Conservation (phyloP, 495 filamentous ascomycete species). For the Hypoxylon intermedium region DNA sequence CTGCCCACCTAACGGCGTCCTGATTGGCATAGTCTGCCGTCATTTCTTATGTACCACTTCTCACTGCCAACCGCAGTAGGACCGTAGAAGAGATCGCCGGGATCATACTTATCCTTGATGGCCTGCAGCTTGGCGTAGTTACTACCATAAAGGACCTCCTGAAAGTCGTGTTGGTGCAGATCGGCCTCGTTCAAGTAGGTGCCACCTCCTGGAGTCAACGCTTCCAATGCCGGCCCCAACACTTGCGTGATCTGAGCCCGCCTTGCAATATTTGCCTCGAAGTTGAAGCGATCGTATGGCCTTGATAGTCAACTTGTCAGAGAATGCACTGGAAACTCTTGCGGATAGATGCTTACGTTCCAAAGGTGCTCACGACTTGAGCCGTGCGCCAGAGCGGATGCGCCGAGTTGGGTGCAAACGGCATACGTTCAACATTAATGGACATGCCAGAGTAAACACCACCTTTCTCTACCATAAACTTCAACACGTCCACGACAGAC, state of each 20-base stretch:
- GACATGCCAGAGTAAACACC: background rate
- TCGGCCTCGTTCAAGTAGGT: slow-evolving; percentile 45
- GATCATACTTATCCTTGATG: slow-evolving; percentile 62
- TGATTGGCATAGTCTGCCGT: background rate
- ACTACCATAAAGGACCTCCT: slow-evolving; percentile 49
- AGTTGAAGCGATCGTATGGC: background rate
- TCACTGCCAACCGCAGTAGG: slow-evolving; percentile 10
- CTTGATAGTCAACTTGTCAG: too few species aligned
- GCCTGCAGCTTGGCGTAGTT: slow-evolving; percentile 49
- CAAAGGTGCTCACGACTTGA: background rate
- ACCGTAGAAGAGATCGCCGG: slow-evolving; percentile 50
- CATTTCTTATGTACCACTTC: background rate
- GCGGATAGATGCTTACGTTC: background rate
- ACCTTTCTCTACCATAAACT: background rate
- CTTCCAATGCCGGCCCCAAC: slow-evolving; percentile 24
- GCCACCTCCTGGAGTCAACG: slow-evolving; percentile 44
- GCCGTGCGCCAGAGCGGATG: slow-evolving; percentile 39
- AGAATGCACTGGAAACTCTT: background rate
- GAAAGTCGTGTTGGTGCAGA: slow-evolving; percentile 51
- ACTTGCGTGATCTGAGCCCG: background rate
- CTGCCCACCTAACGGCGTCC: too few species aligned
- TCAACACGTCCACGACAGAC: background rate
- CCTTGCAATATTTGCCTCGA: background rate
- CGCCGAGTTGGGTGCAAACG: slow-evolving; percentile 5
- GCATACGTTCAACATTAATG: background rate